Evolutionary conservation across 148 eudicot genomes (phyloP).

Genomic region (Drosera capensis): DNA sequence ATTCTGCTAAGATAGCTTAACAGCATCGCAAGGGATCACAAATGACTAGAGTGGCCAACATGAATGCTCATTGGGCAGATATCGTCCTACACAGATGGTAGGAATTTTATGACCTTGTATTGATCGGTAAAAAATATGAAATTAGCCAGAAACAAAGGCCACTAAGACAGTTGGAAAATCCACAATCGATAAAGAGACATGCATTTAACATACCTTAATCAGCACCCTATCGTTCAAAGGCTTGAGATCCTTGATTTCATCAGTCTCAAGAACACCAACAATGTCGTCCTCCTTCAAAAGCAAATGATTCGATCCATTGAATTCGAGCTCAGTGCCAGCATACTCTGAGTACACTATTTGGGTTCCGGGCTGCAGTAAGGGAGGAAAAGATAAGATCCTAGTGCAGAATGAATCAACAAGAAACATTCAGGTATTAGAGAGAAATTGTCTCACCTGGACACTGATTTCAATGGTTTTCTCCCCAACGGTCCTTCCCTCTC

Average conservation of each 20-base stretch:
- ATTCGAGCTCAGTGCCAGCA: constrained; percentile 66
- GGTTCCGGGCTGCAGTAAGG: constrained; percentile 30
- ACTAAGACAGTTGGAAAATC: not conserved
- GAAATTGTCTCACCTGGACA: constrained; percentile 27
- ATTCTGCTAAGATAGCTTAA: too few species aligned
- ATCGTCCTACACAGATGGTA: too few species aligned
- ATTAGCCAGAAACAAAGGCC: not conserved
- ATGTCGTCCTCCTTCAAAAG: constrained; percentile 68
- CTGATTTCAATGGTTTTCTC: constrained; percentile 31
- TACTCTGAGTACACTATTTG: constrained; percentile 61
- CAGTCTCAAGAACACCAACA: constrained; percentile 57
- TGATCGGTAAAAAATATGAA: not conserved
- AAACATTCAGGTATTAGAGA: not conserved
- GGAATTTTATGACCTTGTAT: too few species aligned
- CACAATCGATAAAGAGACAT: not conserved
- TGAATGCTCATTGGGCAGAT: too few species aligned
- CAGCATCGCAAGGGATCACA: too few species aligned
- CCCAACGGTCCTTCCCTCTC: constrained; percentile 55
- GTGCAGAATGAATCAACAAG: not conserved
- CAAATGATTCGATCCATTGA: constrained; percentile 52
- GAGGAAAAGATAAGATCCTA: not conserved
- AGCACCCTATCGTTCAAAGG: constrained; percentile 59
- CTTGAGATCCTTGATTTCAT: constrained; percentile 63
- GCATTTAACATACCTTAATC: constrained; percentile 35
- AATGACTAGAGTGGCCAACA: too few species aligned